phyloP scores from a whole-genome alignment of 805 yeast species.

The Zygoascus bituminiphila region DNA sequence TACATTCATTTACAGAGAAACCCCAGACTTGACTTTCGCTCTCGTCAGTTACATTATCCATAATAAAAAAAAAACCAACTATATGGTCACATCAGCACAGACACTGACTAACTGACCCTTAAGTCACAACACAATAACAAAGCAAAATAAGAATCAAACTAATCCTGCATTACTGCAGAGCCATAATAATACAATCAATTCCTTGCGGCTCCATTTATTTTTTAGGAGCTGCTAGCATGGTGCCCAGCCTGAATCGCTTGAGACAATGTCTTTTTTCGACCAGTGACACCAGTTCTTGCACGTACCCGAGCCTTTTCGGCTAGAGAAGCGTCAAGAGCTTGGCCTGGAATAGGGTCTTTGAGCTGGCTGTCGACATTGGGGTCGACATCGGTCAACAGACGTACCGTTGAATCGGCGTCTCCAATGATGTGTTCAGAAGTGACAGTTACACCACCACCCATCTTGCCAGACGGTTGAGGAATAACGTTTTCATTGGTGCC shows the following conservation, averaged over 20 bases:
- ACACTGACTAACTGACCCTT: too few species aligned
- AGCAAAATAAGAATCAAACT: neutral
- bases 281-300: conserved; percentile 4
- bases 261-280: conserved; percentile 16
- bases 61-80: too few species aligned
- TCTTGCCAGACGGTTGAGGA: conserved; percentile 4
- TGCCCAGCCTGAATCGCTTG: conserved; percentile 20
- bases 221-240: conserved; percentile 6
- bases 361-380: conserved; percentile 1
- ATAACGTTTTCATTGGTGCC: conserved; percentile 11
- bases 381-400: conserved; percentile 10
- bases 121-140: too few species aligned
- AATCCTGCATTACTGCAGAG: neutral
- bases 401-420: conserved; percentile 13
- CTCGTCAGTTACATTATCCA: neutral
- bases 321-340: neutral
- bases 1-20: too few species aligned
- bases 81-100: too few species aligned
- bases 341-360: neutral
- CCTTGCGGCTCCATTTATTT: neutral
- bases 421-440: conserved; percentile 10
- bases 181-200: neutral
- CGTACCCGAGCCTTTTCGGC: conserved; percentile 6
- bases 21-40: too few species aligned
- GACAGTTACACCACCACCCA: conserved; percentile 11